These are phyloP conservation scores for Auricularia cornea DNA, from an alignment of 768 basidiomycete genomes.

Conservation along the genomic window DNA sequence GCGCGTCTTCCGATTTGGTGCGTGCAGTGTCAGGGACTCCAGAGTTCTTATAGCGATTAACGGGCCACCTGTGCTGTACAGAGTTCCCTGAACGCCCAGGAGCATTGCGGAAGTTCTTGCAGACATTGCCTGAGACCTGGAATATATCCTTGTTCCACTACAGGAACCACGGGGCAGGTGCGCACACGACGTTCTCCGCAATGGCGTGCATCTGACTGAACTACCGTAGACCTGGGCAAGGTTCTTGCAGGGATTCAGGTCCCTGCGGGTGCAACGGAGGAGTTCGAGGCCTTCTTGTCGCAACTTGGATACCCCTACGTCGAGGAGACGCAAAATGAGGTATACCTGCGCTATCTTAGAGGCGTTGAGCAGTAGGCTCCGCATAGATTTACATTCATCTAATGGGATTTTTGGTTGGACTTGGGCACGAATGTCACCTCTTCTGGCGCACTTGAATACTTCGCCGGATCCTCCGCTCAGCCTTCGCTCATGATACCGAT, in stretches of 20 bases:
- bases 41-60: slow-evolving; percentile 1
- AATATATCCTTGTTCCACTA: slow-evolving; percentile 98
- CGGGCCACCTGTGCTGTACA: slow-evolving; percentile 23
- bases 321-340: slow-evolving; percentile 86
- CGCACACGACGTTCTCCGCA: slow-evolving; percentile 20
- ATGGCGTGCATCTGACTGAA: not conserved
- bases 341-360: slow-evolving; percentile 68
- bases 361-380: slow-evolving; percentile 9
- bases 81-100: slow-evolving; percentile 95
- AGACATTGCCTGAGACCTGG: slow-evolving; percentile 76
- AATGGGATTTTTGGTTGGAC: no score
- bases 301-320: slow-evolving; percentile 80
- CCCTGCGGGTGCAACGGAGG: slow-evolving; percentile 52
- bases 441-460: no score
- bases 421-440: no score
- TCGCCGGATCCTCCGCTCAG: no score
- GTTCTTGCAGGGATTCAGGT: slow-evolving; percentile 93
- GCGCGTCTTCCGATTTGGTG: slow-evolving; percentile 88
- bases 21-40: slow-evolving; percentile 20
- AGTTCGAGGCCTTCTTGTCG: slow-evolving; percentile 68
- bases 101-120: slow-evolving; percentile 83
- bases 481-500: no score
- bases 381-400: no score
- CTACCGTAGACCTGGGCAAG: slow-evolving; percentile 81
- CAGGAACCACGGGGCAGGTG: slow-evolving; percentile 93